These are phyloP conservation scores for Lepraria neglecta DNA, from an alignment of 495 filamentous ascomycete genomes.

Conservation along the genomic window DNA sequence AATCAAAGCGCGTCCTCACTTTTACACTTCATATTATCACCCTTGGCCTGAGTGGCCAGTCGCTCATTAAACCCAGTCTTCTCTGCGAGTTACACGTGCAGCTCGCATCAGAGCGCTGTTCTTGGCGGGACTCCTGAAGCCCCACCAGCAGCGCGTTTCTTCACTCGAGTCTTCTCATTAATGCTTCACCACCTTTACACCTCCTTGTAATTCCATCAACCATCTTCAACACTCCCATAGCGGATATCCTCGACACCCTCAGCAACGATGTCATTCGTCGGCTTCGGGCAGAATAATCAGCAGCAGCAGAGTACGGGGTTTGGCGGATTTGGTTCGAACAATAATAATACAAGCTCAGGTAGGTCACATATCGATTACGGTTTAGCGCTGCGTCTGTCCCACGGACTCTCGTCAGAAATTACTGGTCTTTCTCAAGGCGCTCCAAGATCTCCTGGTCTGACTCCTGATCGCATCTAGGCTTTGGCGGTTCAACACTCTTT, in stretches of 20 bases:
- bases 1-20: conserved; percentile 11
- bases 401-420: conserved; percentile 15
- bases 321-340: conserved; percentile 51
- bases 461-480: conserved; percentile 48
- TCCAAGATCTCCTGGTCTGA: conserved; percentile 36
- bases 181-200: conserved; percentile 13
- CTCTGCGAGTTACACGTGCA: background rate
- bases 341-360: conserved; percentile 42
- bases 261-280: conserved; percentile 43
- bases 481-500: conserved; percentile 41
- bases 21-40: background rate
- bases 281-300: conserved; percentile 57
- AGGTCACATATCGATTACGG: conserved; percentile 27
- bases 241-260: background rate
- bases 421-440: conserved; percentile 20
- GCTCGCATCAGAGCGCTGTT: background rate
- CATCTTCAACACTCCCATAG: background rate
- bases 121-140: background rate
- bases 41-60: conserved; percentile 6
- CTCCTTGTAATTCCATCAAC: background rate
- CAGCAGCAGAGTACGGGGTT: conserved; percentile 45
- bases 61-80: conserved; percentile 2
- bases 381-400: background rate
- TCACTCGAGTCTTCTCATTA: background rate
- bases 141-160: conserved; percentile 9